Conservation (phyloP, 2,329 filamentous ascomycete genomes). For the Metarhizium rileyi region DNA sequence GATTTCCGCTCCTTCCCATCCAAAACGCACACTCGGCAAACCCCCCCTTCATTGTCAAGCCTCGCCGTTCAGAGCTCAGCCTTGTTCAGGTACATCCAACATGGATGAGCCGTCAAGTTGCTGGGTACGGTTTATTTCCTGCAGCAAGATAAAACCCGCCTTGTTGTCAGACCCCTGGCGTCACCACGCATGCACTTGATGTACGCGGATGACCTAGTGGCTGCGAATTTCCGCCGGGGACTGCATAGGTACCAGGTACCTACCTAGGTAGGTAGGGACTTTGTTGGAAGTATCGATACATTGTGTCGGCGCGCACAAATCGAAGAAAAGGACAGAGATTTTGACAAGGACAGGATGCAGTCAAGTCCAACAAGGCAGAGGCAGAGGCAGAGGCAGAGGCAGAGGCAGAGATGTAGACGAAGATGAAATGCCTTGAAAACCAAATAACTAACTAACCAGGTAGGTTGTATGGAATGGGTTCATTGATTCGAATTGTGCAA, state of each 20-base stretch:
- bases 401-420: no score
- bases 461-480: no score
- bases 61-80: background rate
- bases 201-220: background rate
- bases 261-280: no score
- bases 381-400: background rate
- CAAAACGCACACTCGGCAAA: background rate
- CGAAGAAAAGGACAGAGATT: background rate
- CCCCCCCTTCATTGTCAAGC: background rate
- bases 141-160: background rate
- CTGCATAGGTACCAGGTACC: no score
- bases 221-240: background rate
- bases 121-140: background rate
- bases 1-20: background rate
- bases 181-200: background rate
- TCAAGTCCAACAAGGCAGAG: background rate
- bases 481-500: no score
- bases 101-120: background rate
- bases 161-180: background rate
- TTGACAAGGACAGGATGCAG: background rate
- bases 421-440: background rate
- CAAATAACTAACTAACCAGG: no score
- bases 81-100: background rate
- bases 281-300: background rate
- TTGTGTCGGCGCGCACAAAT: background rate